Evolutionary conservation across 306 rosid species (phyloP).

Genomic region (Glycine soja): DNA sequence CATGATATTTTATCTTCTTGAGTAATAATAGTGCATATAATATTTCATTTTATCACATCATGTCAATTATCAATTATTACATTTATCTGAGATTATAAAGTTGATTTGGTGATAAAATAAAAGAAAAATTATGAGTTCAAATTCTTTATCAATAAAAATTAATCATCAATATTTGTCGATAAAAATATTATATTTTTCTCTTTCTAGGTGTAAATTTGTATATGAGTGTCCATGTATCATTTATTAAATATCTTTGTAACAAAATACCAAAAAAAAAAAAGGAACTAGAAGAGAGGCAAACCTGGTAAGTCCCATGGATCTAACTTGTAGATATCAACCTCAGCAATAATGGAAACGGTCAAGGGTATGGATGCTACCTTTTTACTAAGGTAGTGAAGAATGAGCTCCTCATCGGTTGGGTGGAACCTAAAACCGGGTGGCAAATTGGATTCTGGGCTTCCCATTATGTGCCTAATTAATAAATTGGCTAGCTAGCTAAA

Average conservation of each 20-base stretch:
- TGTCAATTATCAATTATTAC: no score
- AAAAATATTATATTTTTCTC: no score
- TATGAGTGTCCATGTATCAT: no score
- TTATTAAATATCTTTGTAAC: neutral
- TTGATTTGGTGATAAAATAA: no score
- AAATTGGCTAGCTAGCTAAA: neutral
- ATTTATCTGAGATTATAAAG: no score
- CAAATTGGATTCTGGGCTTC: slow-evolving; percentile 49
- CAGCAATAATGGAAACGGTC: slow-evolving; percentile 67
- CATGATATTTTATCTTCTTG: no score
- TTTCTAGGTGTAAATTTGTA: no score
- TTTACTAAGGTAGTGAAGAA: slow-evolving; percentile 61
- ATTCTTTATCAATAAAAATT: no score
- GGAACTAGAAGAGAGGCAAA: neutral
- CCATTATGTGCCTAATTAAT: slow-evolving; percentile 43
- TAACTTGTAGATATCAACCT: slow-evolving; percentile 65
- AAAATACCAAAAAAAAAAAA: neutral
- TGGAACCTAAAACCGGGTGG: slow-evolving; percentile 72
- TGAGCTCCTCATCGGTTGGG: slow-evolving; percentile 68
- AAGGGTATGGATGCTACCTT: slow-evolving; percentile 59
- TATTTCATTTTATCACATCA: no score
- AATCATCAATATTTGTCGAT: no score
- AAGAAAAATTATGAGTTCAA: no score
- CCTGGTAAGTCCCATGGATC: slow-evolving; percentile 73
- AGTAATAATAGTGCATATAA: no score